Base-by-base conservation (phyloP, 768 basidiomycete genomes). In the Suillus paluster region DNA sequence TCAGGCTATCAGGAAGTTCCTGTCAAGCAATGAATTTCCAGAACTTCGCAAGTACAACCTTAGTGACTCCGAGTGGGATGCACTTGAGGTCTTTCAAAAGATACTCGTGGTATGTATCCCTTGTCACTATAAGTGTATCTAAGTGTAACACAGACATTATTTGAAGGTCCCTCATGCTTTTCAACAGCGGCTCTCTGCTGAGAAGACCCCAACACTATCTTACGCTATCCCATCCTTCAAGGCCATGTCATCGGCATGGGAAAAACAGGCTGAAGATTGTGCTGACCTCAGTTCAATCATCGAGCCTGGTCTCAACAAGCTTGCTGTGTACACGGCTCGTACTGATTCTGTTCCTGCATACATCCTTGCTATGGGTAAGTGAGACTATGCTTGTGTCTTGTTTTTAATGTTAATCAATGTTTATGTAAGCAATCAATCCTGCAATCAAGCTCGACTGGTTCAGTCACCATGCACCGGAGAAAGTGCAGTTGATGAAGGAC, bases 151-250 rank as follows among this genome's bases (percentile, higher is more conserved):
- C 4, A n/a, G n/a, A n/a, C n/a, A n/a, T n/a, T n/a, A n/a, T n/a
- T 41, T 58, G 15, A 30, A 77, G 75, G 68, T 74, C 2, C 77
- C 75, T 0, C 67, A 73, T 65, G 70, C 70, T 9, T 76, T 77
- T 55, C 75, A 77, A 61, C 75, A 77, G 46, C 53, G 55, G 17
- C 64, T 77, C 12, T 76, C 72, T 5, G 57, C 63, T 21, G 71
- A 77, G 41, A 70, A 72, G 57, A 77, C 68, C 0, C 76, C 73
- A 5, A 73, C 70, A 4, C 63, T 76, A 0, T 64, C 66, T 25
- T 42, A 70, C 50, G 70, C 73, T 1, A 42, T 78, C 23, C 75
- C 73, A 6, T 61, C 66, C 8, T 78, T 74, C 21, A 38, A 59
- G 10, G 62, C 50, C 7, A 63, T 63, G 62, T 64, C 70, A 12